Conservation (phyloP, 2,329 filamentous ascomycete genomes). For the Fusarium clavum region DNA sequence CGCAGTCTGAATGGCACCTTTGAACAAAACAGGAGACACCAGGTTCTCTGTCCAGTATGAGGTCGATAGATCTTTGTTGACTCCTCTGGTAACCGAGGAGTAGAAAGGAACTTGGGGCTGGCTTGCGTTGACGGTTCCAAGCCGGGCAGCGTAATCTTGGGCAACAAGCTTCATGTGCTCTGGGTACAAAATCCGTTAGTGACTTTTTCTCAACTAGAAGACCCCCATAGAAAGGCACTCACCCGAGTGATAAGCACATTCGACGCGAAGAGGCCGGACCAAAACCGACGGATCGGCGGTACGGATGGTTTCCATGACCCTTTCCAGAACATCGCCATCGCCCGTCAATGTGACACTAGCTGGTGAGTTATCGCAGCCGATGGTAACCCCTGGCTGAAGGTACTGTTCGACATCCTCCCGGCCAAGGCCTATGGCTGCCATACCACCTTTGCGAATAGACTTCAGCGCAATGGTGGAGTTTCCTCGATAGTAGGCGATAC, state of each 20-base stretch:
- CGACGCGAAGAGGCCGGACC: constrained; percentile 14
- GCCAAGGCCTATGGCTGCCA: constrained; percentile 13
- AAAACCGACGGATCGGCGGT: constrained; percentile 5
- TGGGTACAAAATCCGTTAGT: background rate
- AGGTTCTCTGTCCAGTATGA: constrained; percentile 14
- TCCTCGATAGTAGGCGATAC: constrained; percentile 11
- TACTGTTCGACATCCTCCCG: constrained; percentile 7
- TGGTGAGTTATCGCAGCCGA: constrained; percentile 10
- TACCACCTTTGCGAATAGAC: constrained; percentile 7
- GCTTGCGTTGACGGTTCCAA: constrained; percentile 13
- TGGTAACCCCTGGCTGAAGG: constrained; percentile 4
- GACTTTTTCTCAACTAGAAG: background rate
- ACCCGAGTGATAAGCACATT: constrained; percentile 16
- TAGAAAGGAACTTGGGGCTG: constrained; percentile 8
- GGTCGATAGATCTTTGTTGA: constrained; percentile 8
- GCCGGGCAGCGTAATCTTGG: constrained; percentile 5
- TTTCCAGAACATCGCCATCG: constrained; percentile 5
- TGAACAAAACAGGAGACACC: constrained; percentile 7
- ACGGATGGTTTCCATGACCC: constrained; percentile 7
- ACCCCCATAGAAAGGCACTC: background rate
- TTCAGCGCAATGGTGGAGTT: constrained; percentile 8
- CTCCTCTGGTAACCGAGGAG: constrained; percentile 8
- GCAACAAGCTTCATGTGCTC: constrained; percentile 11
- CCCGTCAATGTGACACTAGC: constrained; percentile 8
- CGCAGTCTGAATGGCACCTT: constrained; percentile 4